Base-by-base conservation (phyloP, 257 asterid species). In the Petunia secreta region DNA sequence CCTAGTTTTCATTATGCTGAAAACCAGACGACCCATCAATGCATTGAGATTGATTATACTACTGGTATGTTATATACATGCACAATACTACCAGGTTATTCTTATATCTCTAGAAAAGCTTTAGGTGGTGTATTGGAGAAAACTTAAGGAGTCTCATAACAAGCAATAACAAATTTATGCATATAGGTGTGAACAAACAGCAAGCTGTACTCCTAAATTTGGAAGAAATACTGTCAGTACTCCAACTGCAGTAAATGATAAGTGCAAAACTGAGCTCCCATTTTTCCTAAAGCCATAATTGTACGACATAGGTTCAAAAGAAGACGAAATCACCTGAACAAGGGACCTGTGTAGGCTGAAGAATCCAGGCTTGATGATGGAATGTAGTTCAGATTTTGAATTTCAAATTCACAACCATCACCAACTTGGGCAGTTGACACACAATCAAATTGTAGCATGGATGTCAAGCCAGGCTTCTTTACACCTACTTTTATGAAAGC, bases 401-500 rank as follows among this genome's bases (percentile, higher is more conserved):
- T 86, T 63, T 87, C 80, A 81, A 93, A 80, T 71, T 83, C 84
- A 60, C 91, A 84, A 48, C 80, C 82, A 37, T 65, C 77, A 43
- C 75, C 85, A 71, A 86, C 88, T 80, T 59, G 84, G 36, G 85
- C 87, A 58, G 85, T 87, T 66, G 91, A 97, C 64, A 85, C 84
- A 79, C 98, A 95, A 82, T 93, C 97, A 80, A 95, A 95, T 86
- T 89, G 94, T 91, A 92, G 84, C 87, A 95, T 85, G 67, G 94
- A 93, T 87, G 86, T 90, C 85, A 92, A 74, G 48, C 92, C 90
- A 71, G 96, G 96, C 89, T 92, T 95, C 82, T 90, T 95, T 76
- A 95, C 78, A 80, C 99, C 90, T 57, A 95, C 89, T 88, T 95
- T 95, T 89, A 95, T 75, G 87, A 86, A 82, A 77, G 97, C 91